These are phyloP conservation scores for Aspergillus calidoustus DNA, from an alignment of 2,329 filamentous ascomycete genomes.

Conservation along the genomic window DNA sequence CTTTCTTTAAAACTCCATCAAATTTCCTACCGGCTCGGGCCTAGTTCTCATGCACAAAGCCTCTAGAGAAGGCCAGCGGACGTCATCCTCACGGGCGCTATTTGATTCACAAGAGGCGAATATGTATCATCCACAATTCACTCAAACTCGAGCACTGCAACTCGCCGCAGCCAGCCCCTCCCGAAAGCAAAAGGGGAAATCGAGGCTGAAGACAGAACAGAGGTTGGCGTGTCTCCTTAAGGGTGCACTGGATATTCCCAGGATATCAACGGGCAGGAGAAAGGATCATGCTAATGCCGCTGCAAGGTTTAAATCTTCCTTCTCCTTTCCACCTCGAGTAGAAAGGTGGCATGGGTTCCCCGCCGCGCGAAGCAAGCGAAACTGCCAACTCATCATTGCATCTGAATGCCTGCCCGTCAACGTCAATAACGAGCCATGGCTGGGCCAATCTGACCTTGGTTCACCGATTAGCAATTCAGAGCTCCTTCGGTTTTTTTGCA, in stretches of 20 bases:
- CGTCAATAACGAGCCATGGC: conserved; percentile 20
- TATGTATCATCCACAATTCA: conserved; percentile 18
- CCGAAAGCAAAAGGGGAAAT: conserved; percentile 6
- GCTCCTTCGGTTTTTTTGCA: conserved; percentile 17
- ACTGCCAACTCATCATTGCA: conserved; percentile 79
- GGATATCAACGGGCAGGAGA: conserved; percentile 17
- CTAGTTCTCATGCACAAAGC: neutral
- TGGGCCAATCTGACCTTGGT: conserved; percentile 25
- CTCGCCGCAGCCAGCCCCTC: conserved; percentile 20
- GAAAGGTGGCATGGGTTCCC: conserved; percentile 53
- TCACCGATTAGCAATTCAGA: conserved; percentile 17
- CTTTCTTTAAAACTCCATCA: neutral
- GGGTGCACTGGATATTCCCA: conserved; percentile 17
- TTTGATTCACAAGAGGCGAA: conserved; percentile 13
- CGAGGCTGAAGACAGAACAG: conserved; percentile 8
- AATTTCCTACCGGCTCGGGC: neutral
- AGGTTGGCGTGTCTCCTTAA: neutral
- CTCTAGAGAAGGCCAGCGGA: neutral
- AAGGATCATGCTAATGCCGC: conserved; percentile 20
- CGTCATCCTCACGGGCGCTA: conserved; percentile 10
- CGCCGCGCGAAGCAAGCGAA: conserved; percentile 35
- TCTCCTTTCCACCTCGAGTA: conserved; percentile 25
- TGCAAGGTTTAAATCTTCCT: conserved; percentile 21
- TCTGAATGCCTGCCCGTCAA: conserved; percentile 54
- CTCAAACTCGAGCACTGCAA: conserved; percentile 13